Percentiles rank a stretch among this genome's conserved stretches.
Evolutionary conservation across 768 basidiomycete genomes (phyloP).

Genomic region (Hydnum rufescens): DNA sequence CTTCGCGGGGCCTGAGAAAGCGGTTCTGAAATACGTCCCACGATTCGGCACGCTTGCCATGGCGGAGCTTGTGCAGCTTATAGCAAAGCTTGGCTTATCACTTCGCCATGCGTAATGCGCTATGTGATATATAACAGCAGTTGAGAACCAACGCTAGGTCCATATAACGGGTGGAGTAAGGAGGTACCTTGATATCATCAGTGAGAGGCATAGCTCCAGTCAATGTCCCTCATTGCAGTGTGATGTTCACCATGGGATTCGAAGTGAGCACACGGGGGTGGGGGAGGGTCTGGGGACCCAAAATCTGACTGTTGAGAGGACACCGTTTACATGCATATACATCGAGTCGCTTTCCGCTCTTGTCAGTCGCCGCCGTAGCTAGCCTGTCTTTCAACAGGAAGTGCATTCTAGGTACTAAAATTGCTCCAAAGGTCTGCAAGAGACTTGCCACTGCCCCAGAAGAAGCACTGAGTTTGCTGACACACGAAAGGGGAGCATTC

Average conservation of each 20-base stretch:
- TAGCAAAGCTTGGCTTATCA: background rate
- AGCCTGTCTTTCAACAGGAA: too few relatives aligned
- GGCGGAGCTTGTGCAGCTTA: background rate
- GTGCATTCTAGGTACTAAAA: too few relatives aligned
- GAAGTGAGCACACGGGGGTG: background rate
- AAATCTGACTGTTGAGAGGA: too few relatives aligned
- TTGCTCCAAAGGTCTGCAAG: too few relatives aligned
- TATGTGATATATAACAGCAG: background rate
- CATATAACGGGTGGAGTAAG: background rate
- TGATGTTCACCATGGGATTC: background rate
- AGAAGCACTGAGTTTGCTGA: too few relatives aligned
- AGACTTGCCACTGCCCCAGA: too few relatives aligned
- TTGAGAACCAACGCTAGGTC: background rate
- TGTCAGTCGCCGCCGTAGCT: too few relatives aligned
- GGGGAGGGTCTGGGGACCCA: too few relatives aligned
- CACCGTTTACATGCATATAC: too few relatives aligned
- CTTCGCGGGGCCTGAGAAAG: background rate
- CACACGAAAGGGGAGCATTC: too few relatives aligned
- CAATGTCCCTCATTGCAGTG: background rate
- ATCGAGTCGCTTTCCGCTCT: too few relatives aligned
- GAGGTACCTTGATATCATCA: background rate
- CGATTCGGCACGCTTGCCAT: background rate
- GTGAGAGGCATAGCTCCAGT: background rate
- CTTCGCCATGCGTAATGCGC: background rate
- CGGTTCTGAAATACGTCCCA: background rate